A percentile compares a stretch with the other conserved stretches of the same genome.
phyloP scores from a whole-genome alignment of 1,284 basidiomycete species.

The Melampsora abietis-canadensis region DNA sequence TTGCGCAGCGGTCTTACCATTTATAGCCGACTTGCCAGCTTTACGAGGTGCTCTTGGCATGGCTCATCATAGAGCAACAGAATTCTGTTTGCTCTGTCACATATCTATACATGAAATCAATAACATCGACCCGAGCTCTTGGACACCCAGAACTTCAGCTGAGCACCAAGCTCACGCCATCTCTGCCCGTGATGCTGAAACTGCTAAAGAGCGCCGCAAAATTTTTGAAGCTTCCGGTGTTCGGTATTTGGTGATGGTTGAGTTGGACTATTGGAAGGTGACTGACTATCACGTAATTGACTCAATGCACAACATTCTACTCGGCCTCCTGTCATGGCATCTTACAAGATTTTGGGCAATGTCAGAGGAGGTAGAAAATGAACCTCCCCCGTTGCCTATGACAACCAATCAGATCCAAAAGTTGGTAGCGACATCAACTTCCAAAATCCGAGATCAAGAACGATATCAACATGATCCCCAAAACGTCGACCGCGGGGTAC shows the following conservation, averaged over 20 bases:
- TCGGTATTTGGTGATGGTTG: neutral
- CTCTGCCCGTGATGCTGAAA: neutral
- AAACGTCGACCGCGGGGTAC: neutral
- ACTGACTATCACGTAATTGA: neutral
- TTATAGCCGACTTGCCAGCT: conserved; percentile 2
- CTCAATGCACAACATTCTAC: conserved; percentile 31
- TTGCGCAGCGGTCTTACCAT: neutral
- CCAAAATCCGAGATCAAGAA: neutral
- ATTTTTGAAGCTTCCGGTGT: neutral
- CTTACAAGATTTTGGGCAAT: conserved; percentile 12
- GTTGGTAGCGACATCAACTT: neutral
- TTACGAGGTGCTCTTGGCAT: neutral
- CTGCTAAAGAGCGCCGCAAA: too few relatives aligned
- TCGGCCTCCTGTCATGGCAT: conserved; percentile 27
- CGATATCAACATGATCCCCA: neutral
- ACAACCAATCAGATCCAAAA: neutral
- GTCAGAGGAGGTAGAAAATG: conserved; percentile 10
- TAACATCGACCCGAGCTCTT: neutral
- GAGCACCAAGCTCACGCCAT: neutral
- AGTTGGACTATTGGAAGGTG: neutral
- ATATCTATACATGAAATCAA: neutral
- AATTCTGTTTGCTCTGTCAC: neutral
- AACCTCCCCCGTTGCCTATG: neutral
- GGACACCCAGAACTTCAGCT: neutral
- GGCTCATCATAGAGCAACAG: neutral